Evolutionary conservation across 805 yeast genomes (phyloP).

Genomic region (Spencermartinsiella europaea): DNA sequence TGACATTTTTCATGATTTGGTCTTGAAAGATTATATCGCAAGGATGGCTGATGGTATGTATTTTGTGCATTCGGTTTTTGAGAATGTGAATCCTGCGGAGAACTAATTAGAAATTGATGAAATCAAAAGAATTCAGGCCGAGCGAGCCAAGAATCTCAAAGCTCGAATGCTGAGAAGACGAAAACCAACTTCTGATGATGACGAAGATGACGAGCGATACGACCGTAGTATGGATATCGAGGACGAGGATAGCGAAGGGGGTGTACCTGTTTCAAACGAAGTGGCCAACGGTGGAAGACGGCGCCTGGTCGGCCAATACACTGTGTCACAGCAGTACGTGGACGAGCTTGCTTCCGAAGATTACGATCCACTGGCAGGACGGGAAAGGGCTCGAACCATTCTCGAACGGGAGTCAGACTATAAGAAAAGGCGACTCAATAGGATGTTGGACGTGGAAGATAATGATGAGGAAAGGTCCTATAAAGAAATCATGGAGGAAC

Average conservation of each 20-base stretch:
- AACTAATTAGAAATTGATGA: neutral
- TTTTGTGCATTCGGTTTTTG: too few species aligned
- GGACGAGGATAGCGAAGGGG: constrained; percentile 10
- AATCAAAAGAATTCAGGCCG: neutral
- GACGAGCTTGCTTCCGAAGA: constrained; percentile 30
- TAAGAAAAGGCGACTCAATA: constrained; percentile 39
- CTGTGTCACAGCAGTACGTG: constrained; percentile 36
- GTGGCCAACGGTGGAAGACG: constrained; percentile 1
- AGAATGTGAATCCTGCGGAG: too few species aligned
- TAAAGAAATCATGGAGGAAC: constrained; percentile 38
- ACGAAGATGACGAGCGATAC: neutral
- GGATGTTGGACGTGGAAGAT: constrained; percentile 28
- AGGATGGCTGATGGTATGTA: constrained; percentile 1
- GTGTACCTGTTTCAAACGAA: neutral
- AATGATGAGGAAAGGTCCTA: constrained; percentile 30
- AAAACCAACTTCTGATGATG: neutral
- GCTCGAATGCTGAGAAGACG: neutral
- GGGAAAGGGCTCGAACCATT: constrained; percentile 21
- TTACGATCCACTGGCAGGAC: constrained; percentile 29
- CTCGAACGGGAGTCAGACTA: constrained; percentile 43
- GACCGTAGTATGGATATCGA: neutral
- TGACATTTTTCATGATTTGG: neutral
- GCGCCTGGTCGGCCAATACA: constrained; percentile 36
- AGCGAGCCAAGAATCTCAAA: neutral
- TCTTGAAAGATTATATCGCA: neutral